These are phyloP conservation scores for Leptographium procerum DNA, from an alignment of 2,329 filamentous ascomycete species.

Conservation along the genomic window DNA sequence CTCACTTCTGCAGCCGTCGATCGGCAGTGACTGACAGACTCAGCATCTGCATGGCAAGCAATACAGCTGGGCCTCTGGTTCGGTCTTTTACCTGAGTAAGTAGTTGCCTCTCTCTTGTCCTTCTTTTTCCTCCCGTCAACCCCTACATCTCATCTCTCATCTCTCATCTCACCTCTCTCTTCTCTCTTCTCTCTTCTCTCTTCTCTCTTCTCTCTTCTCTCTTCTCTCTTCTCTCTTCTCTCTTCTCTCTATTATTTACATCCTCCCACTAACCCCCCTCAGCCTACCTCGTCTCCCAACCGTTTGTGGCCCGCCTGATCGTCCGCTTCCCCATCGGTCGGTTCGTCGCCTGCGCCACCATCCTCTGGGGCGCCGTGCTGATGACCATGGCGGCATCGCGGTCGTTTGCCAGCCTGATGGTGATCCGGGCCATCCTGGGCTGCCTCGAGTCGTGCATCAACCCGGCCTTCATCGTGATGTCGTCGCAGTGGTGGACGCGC, in stretches of 20 bases:
- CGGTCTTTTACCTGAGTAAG: constrained; percentile 5
- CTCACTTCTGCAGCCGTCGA: background rate
- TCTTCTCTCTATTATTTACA: too few relatives aligned
- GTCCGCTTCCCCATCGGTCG: constrained; percentile 25
- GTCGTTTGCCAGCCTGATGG: constrained; percentile 17
- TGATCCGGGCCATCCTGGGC: constrained; percentile 19
- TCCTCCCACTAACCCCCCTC: background rate
- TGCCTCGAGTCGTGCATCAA: constrained; percentile 20
- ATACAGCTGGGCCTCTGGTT: constrained; percentile 7
- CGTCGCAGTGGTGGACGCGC: constrained; percentile 20
- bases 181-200: background rate
- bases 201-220: background rate
- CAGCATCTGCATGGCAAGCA: constrained; percentile 6
- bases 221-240: background rate
- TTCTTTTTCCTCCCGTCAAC: background rate
- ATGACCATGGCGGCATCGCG: constrained; percentile 18
- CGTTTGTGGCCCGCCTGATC: constrained; percentile 15
- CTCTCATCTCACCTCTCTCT: background rate
- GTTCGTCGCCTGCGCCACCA: constrained; percentile 15
- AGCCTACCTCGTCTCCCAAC: constrained; percentile 4
- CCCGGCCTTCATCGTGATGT: constrained; percentile 20
- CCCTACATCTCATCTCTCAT: too few relatives aligned
- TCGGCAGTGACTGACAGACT: background rate
- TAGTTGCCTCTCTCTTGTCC: background rate
- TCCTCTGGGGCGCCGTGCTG: constrained; percentile 19